Conservation (phyloP, 1,284 basidiomycete species). For the Malassezia globosa region DNA sequence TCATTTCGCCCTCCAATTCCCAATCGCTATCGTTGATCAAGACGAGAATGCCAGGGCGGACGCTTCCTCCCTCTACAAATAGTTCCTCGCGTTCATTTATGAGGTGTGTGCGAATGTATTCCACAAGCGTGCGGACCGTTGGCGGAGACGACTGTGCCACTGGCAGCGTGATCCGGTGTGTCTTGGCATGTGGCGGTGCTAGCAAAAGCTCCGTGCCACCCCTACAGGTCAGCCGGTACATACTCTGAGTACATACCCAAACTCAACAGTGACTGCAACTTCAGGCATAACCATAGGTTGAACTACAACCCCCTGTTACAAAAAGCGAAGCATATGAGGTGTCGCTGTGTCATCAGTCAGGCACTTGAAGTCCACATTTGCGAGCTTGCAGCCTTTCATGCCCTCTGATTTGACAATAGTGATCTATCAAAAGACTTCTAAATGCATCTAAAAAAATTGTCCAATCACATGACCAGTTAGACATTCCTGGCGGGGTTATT, state of each 20-base stretch:
- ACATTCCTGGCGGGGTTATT: too few relatives aligned
- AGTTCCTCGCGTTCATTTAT: constrained; percentile 76
- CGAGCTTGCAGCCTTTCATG: too few relatives aligned
- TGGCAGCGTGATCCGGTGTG: constrained; percentile 22
- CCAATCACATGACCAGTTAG: too few relatives aligned
- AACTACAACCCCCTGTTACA: too few relatives aligned
- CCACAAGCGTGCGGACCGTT: constrained; percentile 66
- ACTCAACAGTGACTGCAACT: constrained; percentile 16
- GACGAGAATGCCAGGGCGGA: constrained; percentile 89
- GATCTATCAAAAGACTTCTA: too few relatives aligned
- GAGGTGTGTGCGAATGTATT: constrained; percentile 65
- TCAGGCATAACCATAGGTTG: too few relatives aligned
- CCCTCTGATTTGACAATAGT: too few relatives aligned
- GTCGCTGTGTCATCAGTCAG: too few relatives aligned
- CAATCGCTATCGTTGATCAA: constrained; percentile 93
- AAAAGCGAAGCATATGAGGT: too few relatives aligned
- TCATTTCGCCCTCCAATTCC: constrained; percentile 91
- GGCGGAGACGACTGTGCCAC: constrained; percentile 33
- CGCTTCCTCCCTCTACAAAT: constrained; percentile 73
- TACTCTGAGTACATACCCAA: constrained; percentile 5
- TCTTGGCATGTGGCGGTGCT: constrained; percentile 36
- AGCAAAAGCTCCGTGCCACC: constrained; percentile 43
- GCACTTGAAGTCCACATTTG: too few relatives aligned
- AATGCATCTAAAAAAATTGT: too few relatives aligned
- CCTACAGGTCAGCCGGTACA: constrained; percentile 9